Base-by-base conservation (phyloP, 2,329 filamentous ascomycete genomes). In the Penicillium aurantiogriseum region DNA sequence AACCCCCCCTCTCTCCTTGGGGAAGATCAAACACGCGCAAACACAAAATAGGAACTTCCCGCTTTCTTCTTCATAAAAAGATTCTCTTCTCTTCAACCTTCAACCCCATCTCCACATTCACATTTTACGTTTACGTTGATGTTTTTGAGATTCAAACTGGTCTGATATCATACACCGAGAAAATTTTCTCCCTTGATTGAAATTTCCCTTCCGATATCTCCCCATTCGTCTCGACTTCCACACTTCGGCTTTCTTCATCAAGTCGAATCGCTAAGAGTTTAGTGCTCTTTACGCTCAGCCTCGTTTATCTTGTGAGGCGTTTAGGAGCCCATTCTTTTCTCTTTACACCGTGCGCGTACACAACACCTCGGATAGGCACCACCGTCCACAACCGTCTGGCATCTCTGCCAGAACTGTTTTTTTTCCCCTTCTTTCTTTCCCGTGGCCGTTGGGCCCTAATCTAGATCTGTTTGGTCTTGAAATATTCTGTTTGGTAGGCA, bases 401-500 rank as follows among this genome's bases (percentile, higher is more conserved):
- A 62, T 67, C 60, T 49, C 65, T 60, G 62, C 65, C 67, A 67
- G 66, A 69, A 63, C 48, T 33, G 54, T 50, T 56, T 52, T 58
- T 61, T 49, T 17, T 8, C 8, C 8, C 7, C 1, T 27, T 2
- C 9, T 33, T 11, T n/a, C 27, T 36, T 47, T 36, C 13, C 31
- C 64, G 59, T 66, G 71, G 70, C 70, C 68, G 59, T 61, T 65
- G 60, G 68, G 48, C 68, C 64, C 67, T 51, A 63, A 62, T 62
- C 52, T 59, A 56, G 63, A 55, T 63, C 62, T 64, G 45, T 60
- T 68, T 69, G 61, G 53, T 67, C 60, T 66, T 62, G 65, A 65
- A 59, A 63, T 31, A 2, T 64, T 57, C 49, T 63, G 53, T 66
- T 66, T 64, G 67, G 71, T 74, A 70, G 63, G 71, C 13, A 10